Evolutionary conservation across 2,329 filamentous ascomycete species (phyloP), one percentile per base, ranked within the genome.

Genomic region (Pezicula radicicola): DNA sequence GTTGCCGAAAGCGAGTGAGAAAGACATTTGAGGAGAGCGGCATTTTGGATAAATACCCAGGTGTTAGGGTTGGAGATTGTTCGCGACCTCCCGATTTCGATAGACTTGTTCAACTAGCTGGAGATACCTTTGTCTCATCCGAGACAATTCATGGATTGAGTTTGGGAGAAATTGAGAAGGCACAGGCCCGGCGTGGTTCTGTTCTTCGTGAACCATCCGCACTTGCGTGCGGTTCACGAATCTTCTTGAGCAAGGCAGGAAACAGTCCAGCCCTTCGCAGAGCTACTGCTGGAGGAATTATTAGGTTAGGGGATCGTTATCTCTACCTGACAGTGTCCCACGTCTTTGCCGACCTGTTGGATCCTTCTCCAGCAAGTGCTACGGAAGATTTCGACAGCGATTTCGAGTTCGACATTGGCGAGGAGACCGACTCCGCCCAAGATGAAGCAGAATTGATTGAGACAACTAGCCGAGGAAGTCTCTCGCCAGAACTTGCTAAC

Each of bases 281-380:
- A 36, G n/a, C 33, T 12, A 48, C 33, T 8, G 46, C n/a, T 48
- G 46, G 33, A 18, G 46, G 46, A 48, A 36, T 48, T 35, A 16
- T 48, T 21, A 64, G 93, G 97, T 66, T 39, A 15, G 36, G 36
- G 18, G 36, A 39, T 13, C 36, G 36, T 6, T 18, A n/a, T 39
- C 18, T 39, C 36, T 39, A 39, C 18, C 10, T 39, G 15, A 39
- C 36, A n/a, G 36, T 39, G 7, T 15, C 15, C 6, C 36, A 39
- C 36, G 18, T 7, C 8, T 39, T 39, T 39, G 18, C 36, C 6
- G 36, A 39, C 36, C 18, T 15, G 15, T n/a, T 39, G 15, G 10
- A 39, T 7, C 15, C 10, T 39, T 39, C 18, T 39, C 18, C 36
- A 18, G 15, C 15, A 15, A 18, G 18, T 39, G 6, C 36, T 3